phyloP scores from a whole-genome alignment of 176 grass and related monocot genomes.

The Coix lacrymajobi region DNA sequence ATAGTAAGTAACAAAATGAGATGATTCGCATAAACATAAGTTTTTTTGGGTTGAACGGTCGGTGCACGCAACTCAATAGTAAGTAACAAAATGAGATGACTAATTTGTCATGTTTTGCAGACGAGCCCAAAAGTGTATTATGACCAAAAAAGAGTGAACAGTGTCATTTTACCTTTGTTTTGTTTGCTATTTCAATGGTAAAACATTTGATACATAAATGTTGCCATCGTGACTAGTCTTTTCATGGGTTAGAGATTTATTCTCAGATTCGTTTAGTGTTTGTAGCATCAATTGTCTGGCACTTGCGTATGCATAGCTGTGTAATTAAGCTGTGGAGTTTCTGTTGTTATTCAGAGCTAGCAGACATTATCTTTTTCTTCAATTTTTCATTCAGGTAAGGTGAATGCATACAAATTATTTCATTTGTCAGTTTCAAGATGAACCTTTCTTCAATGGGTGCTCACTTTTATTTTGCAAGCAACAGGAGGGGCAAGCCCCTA shows the following conservation, averaged over 20 bases:
- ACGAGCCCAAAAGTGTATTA: neutral
- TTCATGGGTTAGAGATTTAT: neutral
- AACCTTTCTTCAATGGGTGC: too few relatives aligned
- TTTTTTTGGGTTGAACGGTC: too few relatives aligned
- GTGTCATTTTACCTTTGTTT: neutral
- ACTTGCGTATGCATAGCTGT: neutral
- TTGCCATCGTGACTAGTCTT: neutral
- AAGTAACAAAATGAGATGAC: neutral
- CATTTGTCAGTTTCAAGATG: neutral
- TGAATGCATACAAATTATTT: neutral
- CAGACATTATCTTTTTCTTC: neutral
- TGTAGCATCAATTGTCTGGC: neutral
- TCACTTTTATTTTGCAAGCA: too few relatives aligned
- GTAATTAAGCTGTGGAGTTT: neutral
- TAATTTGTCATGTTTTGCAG: neutral
- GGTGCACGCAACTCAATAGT: too few relatives aligned
- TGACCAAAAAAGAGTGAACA: neutral
- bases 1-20: too few relatives aligned
- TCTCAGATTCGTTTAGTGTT: neutral
- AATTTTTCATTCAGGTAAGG: neutral
- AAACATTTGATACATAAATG: neutral
- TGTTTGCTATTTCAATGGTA: neutral
- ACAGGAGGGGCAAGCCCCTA: too few relatives aligned
- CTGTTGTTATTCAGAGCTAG: neutral
- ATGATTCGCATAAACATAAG: too few relatives aligned